Conservation (phyloP, 2,329 filamentous ascomycete species). For the Phialophora expanda region DNA sequence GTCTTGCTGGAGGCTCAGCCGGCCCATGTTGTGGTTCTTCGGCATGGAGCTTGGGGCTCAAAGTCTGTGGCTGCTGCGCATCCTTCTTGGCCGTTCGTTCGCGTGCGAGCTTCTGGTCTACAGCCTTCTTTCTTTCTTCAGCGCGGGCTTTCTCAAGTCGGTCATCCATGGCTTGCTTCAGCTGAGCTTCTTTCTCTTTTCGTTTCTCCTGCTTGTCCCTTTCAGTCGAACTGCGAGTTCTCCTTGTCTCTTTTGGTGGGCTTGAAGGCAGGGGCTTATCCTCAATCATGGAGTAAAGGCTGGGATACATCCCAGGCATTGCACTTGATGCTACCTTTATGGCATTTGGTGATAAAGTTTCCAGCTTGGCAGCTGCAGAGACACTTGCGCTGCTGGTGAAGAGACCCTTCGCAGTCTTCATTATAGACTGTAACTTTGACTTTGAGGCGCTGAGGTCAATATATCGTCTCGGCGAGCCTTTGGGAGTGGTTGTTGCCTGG, state of each 20-base stretch:
- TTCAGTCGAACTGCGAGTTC: conserved; percentile 65
- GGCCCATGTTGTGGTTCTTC: conserved; percentile 38
- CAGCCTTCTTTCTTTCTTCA: conserved; percentile 45
- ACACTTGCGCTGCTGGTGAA: conserved; percentile 74
- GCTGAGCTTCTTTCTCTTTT: conserved; percentile 38
- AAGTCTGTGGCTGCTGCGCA: conserved; percentile 40
- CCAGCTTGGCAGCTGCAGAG: conserved; percentile 64
- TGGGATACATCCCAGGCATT: conserved; percentile 42
- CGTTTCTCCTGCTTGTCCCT: conserved; percentile 52
- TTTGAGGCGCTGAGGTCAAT: conserved; percentile 87
- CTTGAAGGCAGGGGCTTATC: conserved; percentile 40
- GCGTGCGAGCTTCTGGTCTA: conserved; percentile 44
- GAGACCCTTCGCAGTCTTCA: conserved; percentile 84
- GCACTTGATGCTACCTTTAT: conserved; percentile 41
- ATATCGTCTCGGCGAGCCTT: conserved; percentile 61
- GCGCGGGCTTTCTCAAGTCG: conserved; percentile 44
- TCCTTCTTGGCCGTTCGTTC: conserved; percentile 44
- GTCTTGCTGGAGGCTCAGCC: conserved; percentile 45
- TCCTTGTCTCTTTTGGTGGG: conserved; percentile 50
- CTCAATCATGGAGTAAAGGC: conserved; percentile 37
- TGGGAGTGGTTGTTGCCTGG: conserved; percentile 62
- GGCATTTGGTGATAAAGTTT: conserved; percentile 55
- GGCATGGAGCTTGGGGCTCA: conserved; percentile 36
- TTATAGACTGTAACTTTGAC: conserved; percentile 86
- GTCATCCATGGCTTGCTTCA: conserved; percentile 46